Base-by-base conservation (phyloP, 306 rosid species). In the Cyamopsis tetragonoloba region DNA sequence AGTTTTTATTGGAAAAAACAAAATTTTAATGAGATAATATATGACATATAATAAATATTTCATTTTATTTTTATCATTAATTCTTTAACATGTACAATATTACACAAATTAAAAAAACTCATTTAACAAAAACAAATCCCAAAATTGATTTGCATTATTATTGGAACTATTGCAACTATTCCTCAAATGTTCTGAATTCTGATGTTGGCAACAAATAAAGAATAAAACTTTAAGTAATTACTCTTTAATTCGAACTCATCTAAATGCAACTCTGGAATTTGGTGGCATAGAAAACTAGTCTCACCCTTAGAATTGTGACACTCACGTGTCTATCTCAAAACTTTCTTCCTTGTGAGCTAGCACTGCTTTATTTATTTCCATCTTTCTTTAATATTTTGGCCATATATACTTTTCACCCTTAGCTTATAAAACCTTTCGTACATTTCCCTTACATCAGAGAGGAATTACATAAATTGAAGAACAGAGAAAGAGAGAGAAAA, bases 161-260 rank as follows among this genome's bases (percentile, higher is more conserved):
- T 7, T 18, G 44, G 67, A 64, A 65, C n/a, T 3, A 60, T 65
- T 74, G 73, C 61, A 74, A 34, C 73, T 44, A 51, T 43, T 47
- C 43, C 68, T 44, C 41, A 13, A n/a, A n/a, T n/a, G n/a, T n/a
- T n/a, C n/a, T 64, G 65, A 7, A 10, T 68, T 20, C 5, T 19
- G 6, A 51, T 31, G 30, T 64, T 34, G 66, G 66, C 27, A 53
- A 62, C n/a, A n/a, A n/a, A n/a, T n/a, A n/a, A n/a, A n/a, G n/a
- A n/a, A n/a, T n/a, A n/a, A n/a, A n/a, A n/a, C n/a, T n/a, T n/a
- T n/a, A n/a, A n/a, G n/a, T n/a, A n/a, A n/a, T n/a, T n/a, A n/a
- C n/a, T n/a, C n/a, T n/a, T n/a, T n/a, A n/a, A n/a, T n/a, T n/a
- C n/a, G n/a, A n/a, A n/a, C n/a, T n/a, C n/a, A n/a, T 23, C 5